These are phyloP conservation scores for Cryphonectria carpinicola DNA, from an alignment of 2,329 filamentous ascomycete species.

Conservation along the genomic window DNA sequence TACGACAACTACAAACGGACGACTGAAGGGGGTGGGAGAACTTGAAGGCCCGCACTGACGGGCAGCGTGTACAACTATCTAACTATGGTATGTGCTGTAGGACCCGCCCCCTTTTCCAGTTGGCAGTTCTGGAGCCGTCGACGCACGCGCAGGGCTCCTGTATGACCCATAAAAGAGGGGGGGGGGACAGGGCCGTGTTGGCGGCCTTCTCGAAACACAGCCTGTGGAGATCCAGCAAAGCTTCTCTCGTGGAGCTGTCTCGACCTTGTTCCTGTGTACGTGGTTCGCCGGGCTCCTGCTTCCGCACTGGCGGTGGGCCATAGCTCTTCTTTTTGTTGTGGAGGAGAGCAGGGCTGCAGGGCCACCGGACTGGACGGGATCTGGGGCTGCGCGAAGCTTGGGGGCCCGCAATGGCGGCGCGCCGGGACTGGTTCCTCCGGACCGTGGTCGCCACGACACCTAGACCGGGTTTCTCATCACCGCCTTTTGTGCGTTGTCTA, in stretches of 20 bases:
- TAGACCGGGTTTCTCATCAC: constrained; percentile 20
- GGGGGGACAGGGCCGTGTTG: constrained; percentile 17
- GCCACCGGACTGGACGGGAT: constrained; percentile 17
- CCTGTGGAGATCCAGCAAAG: constrained; percentile 5
- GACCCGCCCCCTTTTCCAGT: neutral
- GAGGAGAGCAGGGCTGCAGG: neutral
- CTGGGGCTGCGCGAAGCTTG: constrained; percentile 17
- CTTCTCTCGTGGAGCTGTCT: constrained; percentile 5
- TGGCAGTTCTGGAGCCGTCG: constrained; percentile 1
- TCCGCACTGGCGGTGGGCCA: constrained; percentile 5
- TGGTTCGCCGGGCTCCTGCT: constrained; percentile 7
- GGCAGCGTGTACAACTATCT: neutral
- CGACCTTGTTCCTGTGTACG: constrained; percentile 3
- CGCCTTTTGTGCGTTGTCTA: constrained; percentile 6
- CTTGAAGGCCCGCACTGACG: neutral
- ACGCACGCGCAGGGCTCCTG: constrained; percentile 13
- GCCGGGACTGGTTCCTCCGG: constrained; percentile 10
- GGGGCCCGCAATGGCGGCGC: constrained; percentile 19
- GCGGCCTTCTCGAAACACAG: constrained; percentile 25
- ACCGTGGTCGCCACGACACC: constrained; percentile 10
- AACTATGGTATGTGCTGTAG: neutral
- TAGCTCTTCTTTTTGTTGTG: constrained; percentile 2
- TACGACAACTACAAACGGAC: neutral
- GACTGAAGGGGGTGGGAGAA: neutral
- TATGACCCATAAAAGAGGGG: neutral